Conservation (phyloP, 2,329 filamentous ascomycete genomes). For the Alternaria gansuensis region DNA sequence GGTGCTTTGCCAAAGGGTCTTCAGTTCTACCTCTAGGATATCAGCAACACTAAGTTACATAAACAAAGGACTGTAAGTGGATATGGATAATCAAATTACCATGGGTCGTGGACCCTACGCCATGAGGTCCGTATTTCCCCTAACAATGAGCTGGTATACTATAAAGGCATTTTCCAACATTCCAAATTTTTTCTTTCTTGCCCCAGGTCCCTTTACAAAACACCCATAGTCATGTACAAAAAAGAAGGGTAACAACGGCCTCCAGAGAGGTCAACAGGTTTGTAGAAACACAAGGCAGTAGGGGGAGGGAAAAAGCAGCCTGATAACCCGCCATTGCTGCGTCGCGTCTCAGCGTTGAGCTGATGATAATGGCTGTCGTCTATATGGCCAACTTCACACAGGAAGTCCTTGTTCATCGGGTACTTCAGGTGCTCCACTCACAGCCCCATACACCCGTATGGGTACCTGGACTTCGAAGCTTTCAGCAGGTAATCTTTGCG, state of each 20-base stretch:
- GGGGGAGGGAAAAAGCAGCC: too few species aligned
- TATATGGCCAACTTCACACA: slow-evolving; percentile 34
- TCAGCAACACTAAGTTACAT: neutral
- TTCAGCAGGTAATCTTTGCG: slow-evolving; percentile 81
- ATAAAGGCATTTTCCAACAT: neutral
- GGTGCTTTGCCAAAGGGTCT: neutral
- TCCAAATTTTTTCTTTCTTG: neutral
- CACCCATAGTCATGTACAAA: slow-evolving; percentile 5
- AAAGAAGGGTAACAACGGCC: neutral
- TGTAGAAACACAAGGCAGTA: neutral
- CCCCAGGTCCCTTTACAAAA: neutral
- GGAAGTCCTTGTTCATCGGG: slow-evolving; percentile 46
- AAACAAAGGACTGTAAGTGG: neutral
- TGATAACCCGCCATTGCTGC: neutral
- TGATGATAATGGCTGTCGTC: neutral
- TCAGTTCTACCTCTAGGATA: neutral
- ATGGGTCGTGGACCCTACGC: neutral
- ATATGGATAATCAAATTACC: neutral
- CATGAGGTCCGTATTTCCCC: neutral
- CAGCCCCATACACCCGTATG: slow-evolving; percentile 76
- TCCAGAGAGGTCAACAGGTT: neutral
- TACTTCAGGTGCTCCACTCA: slow-evolving; percentile 53
- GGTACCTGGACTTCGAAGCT: slow-evolving; percentile 91
- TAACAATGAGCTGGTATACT: slow-evolving; percentile 16
- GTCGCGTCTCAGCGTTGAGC: neutral